Evolutionary conservation across 805 yeast genomes (phyloP), one percentile per base, ranked within the genome.

Genomic region (Tetrapisispora namnaoensis): DNA sequence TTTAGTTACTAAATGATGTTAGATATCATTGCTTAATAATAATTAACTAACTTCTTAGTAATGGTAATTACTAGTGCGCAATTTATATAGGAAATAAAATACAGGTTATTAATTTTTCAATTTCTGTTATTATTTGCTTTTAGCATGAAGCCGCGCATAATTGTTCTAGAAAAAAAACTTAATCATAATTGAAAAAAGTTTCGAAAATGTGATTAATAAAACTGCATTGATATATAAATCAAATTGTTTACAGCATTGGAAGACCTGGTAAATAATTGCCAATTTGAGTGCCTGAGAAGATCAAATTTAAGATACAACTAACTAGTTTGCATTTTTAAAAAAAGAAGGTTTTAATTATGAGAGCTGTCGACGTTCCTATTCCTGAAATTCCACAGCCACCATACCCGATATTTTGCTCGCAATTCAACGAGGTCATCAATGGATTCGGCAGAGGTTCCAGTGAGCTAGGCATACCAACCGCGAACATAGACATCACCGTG

Each of bases 401-500:
- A 8, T 71, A 58, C 35, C 90, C 90, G 0, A 70, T 75, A 0
- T 64, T 73, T 4, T 42, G 44, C 14, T 67, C 73, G 4, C 66
- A 62, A 16, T 63, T 66, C 43, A 69, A 82, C 14, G 69, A 70
- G 28, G 74, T 86, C 27, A 73, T 82, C 18, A 74, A 90, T 30
- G 99, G 99, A 0, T 93, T 87, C 67, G 99, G 99, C 6, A 76
- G 99, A 48, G 99, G 99, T 0, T 87, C 97, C 0, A 66, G 93
- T 0, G 96, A 88, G 56, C 73, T 93, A 39, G 98, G 98, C 0
- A 84, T 89, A 41, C 99, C 99, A 2, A 93, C 99, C 0, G 98
- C 97, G 7, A 91, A 91, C 60, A 77, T 91, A 5, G 84, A 87
- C 1, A 76, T 86, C 3, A 71, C 70, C 2, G 68, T 72, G 36